These are phyloP conservation scores for Pisolithus marmoratus DNA, from an alignment of 768 basidiomycete genomes.

Conservation along the genomic window DNA sequence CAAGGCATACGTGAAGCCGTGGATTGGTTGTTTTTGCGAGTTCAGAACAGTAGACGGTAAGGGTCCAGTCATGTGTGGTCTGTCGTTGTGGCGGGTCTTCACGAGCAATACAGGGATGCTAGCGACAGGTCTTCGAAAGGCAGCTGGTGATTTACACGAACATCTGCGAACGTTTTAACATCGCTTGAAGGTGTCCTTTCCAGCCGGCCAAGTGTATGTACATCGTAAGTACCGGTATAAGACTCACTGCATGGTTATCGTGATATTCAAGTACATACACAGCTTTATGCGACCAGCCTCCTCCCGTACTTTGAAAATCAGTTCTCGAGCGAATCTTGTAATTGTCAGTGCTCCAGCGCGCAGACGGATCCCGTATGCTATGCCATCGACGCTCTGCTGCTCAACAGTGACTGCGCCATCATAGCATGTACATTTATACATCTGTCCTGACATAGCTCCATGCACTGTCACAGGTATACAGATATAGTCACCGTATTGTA, in stretches of 20 bases:
- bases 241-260: too few relatives aligned
- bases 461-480: constrained; percentile 42
- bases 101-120: not conserved
- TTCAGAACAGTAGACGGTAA: constrained; percentile 81
- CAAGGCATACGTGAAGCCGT: constrained; percentile 87
- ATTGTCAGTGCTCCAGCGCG: too few relatives aligned
- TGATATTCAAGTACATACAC: too few relatives aligned
- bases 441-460: constrained; percentile 62
- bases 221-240: not conserved
- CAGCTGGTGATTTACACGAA: too few relatives aligned
- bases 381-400: not conserved
- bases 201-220: not conserved
- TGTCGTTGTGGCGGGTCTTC: not conserved
- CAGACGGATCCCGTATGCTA: not conserved
- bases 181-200: too few relatives aligned
- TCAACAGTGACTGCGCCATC: constrained; percentile 62
- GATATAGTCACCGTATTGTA: not conserved
- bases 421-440: constrained; percentile 74
- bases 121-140: not conserved
- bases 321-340: too few relatives aligned
- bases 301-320: too few relatives aligned
- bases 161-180: too few relatives aligned
- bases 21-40: constrained; percentile 91
- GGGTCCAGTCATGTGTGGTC: not conserved
- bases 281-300: too few relatives aligned